Evolutionary conservation across 2,329 filamentous ascomycete species (phyloP).

Genomic region (Ceratocystis alfenasii): DNA sequence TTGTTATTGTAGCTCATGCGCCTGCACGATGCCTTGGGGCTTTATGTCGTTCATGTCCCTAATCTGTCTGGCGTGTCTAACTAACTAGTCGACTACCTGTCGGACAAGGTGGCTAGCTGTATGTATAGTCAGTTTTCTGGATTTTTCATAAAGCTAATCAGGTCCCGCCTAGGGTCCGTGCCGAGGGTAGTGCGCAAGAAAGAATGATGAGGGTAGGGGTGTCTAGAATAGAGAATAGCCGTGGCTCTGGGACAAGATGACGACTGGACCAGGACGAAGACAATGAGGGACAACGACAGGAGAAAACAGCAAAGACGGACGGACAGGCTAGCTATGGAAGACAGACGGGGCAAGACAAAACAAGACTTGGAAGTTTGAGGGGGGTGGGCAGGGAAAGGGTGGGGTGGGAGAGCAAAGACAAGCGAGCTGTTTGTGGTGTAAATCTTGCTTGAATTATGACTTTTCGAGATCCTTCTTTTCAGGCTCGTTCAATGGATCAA

Average conservation of each 20-base stretch:
- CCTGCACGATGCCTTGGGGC: not conserved
- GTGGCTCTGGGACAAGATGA: constrained; percentile 9
- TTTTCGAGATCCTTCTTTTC: constrained; percentile 3
- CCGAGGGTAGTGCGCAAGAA: not conserved
- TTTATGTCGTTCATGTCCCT: constrained; percentile 4
- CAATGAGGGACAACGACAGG: not conserved
- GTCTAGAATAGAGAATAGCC: not conserved
- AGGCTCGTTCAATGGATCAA: not conserved
- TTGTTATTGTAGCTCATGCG: constrained; percentile 3
- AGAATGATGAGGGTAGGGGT: constrained; percentile 2
- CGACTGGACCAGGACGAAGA: not conserved
- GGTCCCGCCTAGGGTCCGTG: not conserved
- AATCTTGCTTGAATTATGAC: not conserved
- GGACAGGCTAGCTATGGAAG: not conserved
- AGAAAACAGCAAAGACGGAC: not conserved
- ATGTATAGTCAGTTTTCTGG: not conserved
- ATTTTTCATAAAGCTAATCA: constrained; percentile 3
- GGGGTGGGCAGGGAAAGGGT: not conserved
- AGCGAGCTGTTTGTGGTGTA: not conserved
- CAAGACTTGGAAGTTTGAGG: not conserved
- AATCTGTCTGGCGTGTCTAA: not conserved
- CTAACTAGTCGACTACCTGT: constrained; percentile 2
- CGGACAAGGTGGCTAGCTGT: not conserved
- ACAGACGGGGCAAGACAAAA: not conserved
- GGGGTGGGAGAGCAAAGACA: not conserved